phyloP scores from a whole-genome alignment of 176 grass and related monocot species.

The Themeda triandra region DNA sequence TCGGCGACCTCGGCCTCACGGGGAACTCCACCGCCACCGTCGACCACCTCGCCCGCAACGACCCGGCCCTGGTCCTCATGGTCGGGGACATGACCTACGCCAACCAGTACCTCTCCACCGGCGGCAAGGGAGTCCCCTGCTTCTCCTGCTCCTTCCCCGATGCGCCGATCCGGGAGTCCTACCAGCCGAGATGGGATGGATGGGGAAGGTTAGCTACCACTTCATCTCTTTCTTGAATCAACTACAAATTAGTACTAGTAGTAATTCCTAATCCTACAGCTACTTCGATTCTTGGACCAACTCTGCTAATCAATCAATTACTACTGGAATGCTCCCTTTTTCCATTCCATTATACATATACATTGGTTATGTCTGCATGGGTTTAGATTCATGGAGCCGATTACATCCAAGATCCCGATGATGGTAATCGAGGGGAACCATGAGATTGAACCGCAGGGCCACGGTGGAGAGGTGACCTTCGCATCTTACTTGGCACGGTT shows the following conservation, averaged over 20 bases:
- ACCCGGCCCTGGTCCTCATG: conserved; percentile 68
- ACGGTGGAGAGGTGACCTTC: conserved; percentile 56
- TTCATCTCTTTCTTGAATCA: neutral
- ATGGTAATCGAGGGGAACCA: conserved; percentile 97
- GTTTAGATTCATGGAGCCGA: conserved; percentile 77
- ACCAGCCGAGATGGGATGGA: conserved; percentile 81
- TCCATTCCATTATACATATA: neutral
- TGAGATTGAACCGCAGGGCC: conserved; percentile 87
- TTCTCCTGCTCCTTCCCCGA: conserved; percentile 83
- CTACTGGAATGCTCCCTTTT: neutral
- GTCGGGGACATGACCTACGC: conserved; percentile 84
- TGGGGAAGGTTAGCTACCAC: conserved; percentile 60
- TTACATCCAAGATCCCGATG: conserved; percentile 65
- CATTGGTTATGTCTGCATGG: neutral
- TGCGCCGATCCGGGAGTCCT: conserved; percentile 75
- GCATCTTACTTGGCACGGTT: conserved; percentile 80
- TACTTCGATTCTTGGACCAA: neutral
- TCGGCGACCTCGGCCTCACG: conserved; percentile 86
- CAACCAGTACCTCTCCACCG: conserved; percentile 78
- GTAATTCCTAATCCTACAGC: neutral
- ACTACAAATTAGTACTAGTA: no score
- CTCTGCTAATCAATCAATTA: neutral
- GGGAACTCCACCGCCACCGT: conserved; percentile 84
- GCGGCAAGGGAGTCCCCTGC: conserved; percentile 72
- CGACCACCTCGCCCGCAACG: conserved; percentile 67